Base-by-base conservation (phyloP, 176 grass and related monocot species). In the Zizania latifolia region DNA sequence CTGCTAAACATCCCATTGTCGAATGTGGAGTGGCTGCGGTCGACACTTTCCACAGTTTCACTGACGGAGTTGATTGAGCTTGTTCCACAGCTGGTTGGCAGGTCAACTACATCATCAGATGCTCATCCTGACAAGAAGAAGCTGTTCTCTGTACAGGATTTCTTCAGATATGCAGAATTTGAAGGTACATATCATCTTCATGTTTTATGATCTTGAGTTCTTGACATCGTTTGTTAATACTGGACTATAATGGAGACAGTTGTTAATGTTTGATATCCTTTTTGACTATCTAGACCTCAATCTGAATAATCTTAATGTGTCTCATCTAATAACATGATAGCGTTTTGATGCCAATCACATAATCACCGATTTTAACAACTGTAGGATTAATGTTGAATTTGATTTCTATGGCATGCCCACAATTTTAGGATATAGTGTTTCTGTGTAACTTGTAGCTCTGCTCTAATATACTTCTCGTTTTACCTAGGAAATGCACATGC, bases 101-200 rank as follows among this genome's bases (percentile, higher is more conserved):
- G 79, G 82, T 90, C 89, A 17, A 78, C 58, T 4, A 32, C 78
- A 39, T 48, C 79, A 5, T 4, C 59, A 2, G 71, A 92, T 31
- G 89, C 60, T 10, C 89, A 98, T 83, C 94, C 94, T 4, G 89
- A 98, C 79, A 98, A 94, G 84, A 98, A 92, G 84, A 98, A 98
- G 58, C 78, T 98, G 59, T 93, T 98, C 84, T 98, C 94, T 4
- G 91, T 98, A 58, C 91, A 98, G 24, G 86, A 98, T 78, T 98
- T 98, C 88, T 98, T 98, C 64, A 72, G 84, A 61, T 98, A 98
- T 66, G 74, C 95, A 7, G 91, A 98, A 45, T 41, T 88, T 3
- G 91, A 98, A 98, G 95, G 95, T 98, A 78, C 27, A 32, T 7
- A 44, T 3, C 67, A 28, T 30, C 9, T 4, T 34, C 43, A n/a